These are phyloP conservation scores for Colletotrichum australisinense DNA, from an alignment of 2,329 filamentous ascomycete species.

Conservation along the genomic window DNA sequence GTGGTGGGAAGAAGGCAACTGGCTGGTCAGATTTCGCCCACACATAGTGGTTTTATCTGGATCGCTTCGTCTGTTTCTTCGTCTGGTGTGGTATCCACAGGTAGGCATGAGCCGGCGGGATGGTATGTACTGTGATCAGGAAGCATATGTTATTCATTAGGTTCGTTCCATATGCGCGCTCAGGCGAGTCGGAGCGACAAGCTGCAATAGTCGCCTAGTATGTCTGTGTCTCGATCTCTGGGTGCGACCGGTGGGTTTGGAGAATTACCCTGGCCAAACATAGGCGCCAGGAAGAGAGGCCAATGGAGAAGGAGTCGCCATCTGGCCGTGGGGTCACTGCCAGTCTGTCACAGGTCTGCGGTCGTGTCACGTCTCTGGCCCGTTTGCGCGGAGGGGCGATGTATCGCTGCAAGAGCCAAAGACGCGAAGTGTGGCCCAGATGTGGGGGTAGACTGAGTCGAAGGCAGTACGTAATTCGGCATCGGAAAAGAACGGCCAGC, in stretches of 20 bases:
- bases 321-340: background rate
- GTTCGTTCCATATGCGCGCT: conserved; percentile 3
- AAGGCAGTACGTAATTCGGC: conserved; percentile 12
- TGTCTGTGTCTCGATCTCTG: background rate
- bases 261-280: background rate
- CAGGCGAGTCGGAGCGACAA: background rate
- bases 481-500: background rate
- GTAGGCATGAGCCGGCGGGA: conserved; percentile 1
- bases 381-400: background rate
- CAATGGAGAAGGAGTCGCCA: background rate
- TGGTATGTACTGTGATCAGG: background rate
- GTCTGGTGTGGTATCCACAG: conserved; percentile 9
- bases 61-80: background rate
- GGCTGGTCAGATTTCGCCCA: background rate
- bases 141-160: background rate
- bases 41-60: background rate
- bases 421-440: conserved; percentile 3
- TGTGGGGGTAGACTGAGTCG: conserved; percentile 29
- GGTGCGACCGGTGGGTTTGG: background rate
- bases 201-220: background rate
- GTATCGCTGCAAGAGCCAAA: background rate
- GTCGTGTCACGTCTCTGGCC: conserved; percentile 4
- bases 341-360: background rate
- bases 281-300: background rate
- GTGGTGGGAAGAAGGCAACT: conserved; percentile 1